phyloP scores from a whole-genome alignment of 1,139 yeast genomes.

The Magnusiomyces suaveolens region DNA sequence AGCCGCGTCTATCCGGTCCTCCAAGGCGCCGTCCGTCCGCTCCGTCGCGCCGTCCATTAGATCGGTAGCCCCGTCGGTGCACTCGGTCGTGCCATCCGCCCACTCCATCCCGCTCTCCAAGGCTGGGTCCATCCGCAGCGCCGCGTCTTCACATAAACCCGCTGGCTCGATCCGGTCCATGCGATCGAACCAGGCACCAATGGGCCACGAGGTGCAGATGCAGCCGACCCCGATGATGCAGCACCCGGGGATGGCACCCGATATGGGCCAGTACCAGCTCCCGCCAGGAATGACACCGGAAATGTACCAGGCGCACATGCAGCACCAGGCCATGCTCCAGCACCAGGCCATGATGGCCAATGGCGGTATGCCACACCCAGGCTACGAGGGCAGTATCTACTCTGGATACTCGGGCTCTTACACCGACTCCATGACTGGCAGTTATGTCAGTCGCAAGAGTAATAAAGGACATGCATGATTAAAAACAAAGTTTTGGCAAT shows the following conservation, averaged over 20 bases:
- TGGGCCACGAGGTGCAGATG: not conserved
- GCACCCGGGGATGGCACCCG: not conserved
- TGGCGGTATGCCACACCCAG: not conserved
- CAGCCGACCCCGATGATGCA: not conserved
- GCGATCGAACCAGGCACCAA: not conserved
- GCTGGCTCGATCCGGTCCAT: not conserved
- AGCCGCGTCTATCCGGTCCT: not conserved
- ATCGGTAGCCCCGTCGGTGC: slow-evolving; percentile 4
- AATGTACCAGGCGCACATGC: not conserved
- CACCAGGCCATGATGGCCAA: not conserved
- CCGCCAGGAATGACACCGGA: not conserved
- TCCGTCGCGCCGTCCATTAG: slow-evolving; percentile 1
- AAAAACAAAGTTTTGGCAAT: too few species aligned
- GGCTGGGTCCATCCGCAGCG: slow-evolving; percentile 4
- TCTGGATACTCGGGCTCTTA: not conserved
- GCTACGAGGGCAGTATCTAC: not conserved
- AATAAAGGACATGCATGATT: too few species aligned
- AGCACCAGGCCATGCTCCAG: slow-evolving; percentile 1
- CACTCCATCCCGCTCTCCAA: slow-evolving; percentile 1
- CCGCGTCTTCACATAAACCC: not conserved
- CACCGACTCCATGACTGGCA: not conserved
- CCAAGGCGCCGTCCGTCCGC: slow-evolving; percentile 18
- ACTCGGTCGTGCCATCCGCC: slow-evolving; percentile 1
- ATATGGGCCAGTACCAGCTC: not conserved
- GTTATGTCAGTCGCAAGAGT: not conserved